These are phyloP conservation scores for Erucastrum elatum DNA, from an alignment of 345 rosid genomes.

Conservation along the genomic window DNA sequence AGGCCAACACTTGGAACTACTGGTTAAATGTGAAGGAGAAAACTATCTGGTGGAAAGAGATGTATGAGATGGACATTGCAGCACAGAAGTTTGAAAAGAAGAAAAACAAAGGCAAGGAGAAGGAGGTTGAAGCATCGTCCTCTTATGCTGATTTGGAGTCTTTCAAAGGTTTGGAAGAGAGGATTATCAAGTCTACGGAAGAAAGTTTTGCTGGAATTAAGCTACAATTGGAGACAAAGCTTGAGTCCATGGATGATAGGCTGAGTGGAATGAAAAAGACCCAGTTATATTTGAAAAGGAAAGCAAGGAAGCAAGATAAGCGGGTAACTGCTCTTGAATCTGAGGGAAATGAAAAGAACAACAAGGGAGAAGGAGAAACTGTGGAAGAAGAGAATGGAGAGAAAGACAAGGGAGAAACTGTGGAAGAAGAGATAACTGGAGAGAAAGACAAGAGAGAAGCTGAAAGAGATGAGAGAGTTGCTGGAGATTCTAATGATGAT, in stretches of 20 bases:
- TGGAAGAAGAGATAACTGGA: no score
- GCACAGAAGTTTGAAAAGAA: not conserved
- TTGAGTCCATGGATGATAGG: no score
- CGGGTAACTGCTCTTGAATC: not conserved
- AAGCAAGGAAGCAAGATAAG: no score
- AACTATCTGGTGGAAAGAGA: not conserved
- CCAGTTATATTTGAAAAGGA: no score
- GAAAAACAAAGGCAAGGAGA: no score
- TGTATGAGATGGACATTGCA: not conserved
- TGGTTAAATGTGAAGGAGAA: not conserved
- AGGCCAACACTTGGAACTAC: not conserved
- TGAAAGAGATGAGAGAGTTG: no score
- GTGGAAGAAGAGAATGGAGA: not conserved
- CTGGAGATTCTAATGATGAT: no score
- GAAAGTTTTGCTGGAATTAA: not conserved
- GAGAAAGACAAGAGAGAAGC: no score
- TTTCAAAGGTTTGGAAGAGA: not conserved
- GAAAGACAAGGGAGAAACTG: no score
- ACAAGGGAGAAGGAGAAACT: no score
- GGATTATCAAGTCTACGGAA: not conserved
- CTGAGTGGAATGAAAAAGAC: no score
- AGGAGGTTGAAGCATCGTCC: not conserved
- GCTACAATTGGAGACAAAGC: not conserved
- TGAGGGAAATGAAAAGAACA: not conserved
- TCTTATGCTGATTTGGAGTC: not conserved